These are phyloP conservation scores for Gautieria morchelliformis DNA, from an alignment of 768 basidiomycete species.

Conservation along the genomic window DNA sequence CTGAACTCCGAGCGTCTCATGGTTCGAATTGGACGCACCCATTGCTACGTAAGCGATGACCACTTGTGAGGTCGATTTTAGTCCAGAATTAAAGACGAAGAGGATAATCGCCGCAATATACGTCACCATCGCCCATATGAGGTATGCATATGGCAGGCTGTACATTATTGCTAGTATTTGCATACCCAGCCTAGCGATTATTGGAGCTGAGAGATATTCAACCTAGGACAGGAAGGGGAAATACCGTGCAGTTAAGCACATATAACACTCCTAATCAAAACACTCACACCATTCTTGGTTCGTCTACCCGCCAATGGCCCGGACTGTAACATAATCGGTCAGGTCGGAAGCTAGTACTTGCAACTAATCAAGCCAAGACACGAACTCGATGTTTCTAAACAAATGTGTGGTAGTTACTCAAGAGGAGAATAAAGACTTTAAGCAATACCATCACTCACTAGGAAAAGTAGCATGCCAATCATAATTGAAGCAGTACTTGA, in stretches of 20 bases:
- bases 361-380: background rate
- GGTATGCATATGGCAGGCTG: conserved; percentile 1
- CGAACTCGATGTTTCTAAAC: background rate
- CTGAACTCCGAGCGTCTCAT: background rate
- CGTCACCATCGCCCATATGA: conserved; percentile 3
- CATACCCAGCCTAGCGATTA: background rate
- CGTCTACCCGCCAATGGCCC: too few species aligned
- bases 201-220: background rate
- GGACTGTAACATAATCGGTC: too few species aligned
- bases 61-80: background rate
- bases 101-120: background rate
- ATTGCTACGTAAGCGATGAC: background rate
- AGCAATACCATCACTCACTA: background rate
- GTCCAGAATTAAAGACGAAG: background rate
- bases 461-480: background rate
- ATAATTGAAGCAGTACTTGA: conserved; percentile 1
- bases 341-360: too few species aligned
- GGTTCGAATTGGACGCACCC: background rate
- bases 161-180: background rate
- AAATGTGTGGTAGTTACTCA: background rate
- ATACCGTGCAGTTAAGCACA: background rate
- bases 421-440: background rate
- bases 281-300: background rate
- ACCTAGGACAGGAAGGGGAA: background rate
- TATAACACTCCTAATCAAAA: background rate